phyloP scores from a whole-genome alignment of 2,329 filamentous ascomycete genomes.

The Fusarium sp. region DNA sequence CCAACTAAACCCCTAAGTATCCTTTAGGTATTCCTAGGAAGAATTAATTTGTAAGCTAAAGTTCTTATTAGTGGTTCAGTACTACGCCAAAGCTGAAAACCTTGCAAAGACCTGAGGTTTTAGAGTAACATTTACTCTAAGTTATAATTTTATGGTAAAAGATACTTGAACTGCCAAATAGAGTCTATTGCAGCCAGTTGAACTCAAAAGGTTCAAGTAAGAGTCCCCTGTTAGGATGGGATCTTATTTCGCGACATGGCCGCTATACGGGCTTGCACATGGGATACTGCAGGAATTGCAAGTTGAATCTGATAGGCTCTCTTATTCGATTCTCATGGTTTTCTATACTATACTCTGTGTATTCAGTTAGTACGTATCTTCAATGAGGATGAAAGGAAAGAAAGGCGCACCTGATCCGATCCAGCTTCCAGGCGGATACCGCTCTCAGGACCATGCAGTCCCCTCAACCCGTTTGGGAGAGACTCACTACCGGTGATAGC shows the following conservation, averaged over 20 bases:
- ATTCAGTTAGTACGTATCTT: rapidly evolving
- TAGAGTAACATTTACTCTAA: neutral
- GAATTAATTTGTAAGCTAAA: neutral
- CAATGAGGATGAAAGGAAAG: neutral
- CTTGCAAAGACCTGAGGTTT: neutral
- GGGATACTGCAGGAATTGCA: neutral
- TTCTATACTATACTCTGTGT: neutral
- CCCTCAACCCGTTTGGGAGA: neutral
- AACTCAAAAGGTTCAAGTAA: neutral
- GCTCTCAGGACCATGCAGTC: neutral
- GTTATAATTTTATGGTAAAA: neutral
- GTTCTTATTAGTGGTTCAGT: neutral
- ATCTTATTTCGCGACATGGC: neutral
- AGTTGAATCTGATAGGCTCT: neutral
- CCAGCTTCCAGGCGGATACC: neutral
- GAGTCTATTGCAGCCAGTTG: neutral
- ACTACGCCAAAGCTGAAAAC: neutral
- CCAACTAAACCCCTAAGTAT: neutral
- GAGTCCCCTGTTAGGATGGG: neutral
- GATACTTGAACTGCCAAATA: neutral
- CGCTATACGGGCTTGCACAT: neutral
- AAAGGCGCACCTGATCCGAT: neutral
- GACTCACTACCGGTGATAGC: neutral
- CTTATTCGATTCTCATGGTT: neutral
- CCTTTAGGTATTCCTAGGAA: neutral